These are phyloP conservation scores for Aspergillus bertholletiae DNA, from an alignment of 495 filamentous ascomycete genomes.

Conservation along the genomic window DNA sequence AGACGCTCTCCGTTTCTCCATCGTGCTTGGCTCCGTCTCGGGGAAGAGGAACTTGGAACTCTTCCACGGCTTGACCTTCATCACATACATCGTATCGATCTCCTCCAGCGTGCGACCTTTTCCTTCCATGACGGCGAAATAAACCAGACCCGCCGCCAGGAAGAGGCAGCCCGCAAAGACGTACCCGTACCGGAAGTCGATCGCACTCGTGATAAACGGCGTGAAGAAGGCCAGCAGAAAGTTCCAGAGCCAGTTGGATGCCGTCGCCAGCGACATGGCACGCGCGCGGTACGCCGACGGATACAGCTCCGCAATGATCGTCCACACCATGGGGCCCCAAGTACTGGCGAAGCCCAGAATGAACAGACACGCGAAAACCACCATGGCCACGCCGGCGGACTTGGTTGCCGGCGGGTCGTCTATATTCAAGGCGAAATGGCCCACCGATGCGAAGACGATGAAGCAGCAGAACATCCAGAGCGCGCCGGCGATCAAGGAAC, in stretches of 20 bases:
- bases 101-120: conserved; percentile 68
- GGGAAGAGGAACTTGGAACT: conserved; percentile 47
- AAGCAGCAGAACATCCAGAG: conserved; percentile 70
- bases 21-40: background rate
- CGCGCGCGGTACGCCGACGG: conserved; percentile 70
- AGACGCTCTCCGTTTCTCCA: background rate
- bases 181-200: conserved; percentile 72
- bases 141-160: conserved; percentile 58
- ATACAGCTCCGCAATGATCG: conserved; percentile 75
- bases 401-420: conserved; percentile 46
- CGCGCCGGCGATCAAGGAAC: conserved; percentile 60
- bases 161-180: conserved; percentile 72
- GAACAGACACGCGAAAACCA: conserved; percentile 69
- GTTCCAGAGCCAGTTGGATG: conserved; percentile 86
- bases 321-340: conserved; percentile 84
- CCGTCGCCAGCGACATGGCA: conserved; percentile 72
- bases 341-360: conserved; percentile 55
- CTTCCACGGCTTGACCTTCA: conserved; percentile 61
- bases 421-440: conserved; percentile 62
- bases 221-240: conserved; percentile 82
- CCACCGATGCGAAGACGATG: conserved; percentile 66
- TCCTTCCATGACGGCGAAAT: conserved; percentile 70
- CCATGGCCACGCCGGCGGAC: conserved; percentile 61
- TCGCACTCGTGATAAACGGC: conserved; percentile 64
- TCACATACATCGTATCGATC: conserved; percentile 79